phyloP scores from a whole-genome alignment of 352 stramenopile species.

The Globisporangium nagaii region DNA sequence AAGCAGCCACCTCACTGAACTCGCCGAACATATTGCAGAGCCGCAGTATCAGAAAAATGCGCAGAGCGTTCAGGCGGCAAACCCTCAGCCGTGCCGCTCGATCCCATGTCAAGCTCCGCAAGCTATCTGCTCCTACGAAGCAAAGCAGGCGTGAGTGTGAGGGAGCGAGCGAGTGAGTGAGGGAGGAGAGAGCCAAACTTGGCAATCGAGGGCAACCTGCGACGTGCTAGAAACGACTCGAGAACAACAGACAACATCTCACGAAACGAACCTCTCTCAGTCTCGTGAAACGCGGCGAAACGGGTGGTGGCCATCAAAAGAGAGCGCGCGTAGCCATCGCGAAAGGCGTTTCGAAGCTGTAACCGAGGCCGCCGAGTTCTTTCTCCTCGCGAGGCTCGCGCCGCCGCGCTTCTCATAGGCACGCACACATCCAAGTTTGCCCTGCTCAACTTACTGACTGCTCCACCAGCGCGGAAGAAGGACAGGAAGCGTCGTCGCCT shows the following conservation, averaged over 20 bases:
- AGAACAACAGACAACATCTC: no score
- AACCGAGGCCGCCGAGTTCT: no score
- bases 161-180: neutral
- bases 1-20: no score
- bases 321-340: neutral
- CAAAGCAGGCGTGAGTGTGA: no score
- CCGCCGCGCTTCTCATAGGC: neutral
- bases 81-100: neutral
- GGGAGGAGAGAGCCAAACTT: neutral
- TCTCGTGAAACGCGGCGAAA: neutral
- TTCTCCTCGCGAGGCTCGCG: no score
- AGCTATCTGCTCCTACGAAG: no score
- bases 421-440: conserved; percentile 3
- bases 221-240: neutral
- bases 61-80: neutral
- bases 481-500: neutral
- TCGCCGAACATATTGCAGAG: no score
- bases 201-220: neutral
- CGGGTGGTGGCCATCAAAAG: neutral
- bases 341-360: neutral
- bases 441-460: conserved; percentile 2
- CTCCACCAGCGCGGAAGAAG: no score
- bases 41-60: neutral
- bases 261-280: neutral
- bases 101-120: no score